phyloP scores from a whole-genome alignment of 352 stramenopile genomes.

The Pythium guiyangense region DNA sequence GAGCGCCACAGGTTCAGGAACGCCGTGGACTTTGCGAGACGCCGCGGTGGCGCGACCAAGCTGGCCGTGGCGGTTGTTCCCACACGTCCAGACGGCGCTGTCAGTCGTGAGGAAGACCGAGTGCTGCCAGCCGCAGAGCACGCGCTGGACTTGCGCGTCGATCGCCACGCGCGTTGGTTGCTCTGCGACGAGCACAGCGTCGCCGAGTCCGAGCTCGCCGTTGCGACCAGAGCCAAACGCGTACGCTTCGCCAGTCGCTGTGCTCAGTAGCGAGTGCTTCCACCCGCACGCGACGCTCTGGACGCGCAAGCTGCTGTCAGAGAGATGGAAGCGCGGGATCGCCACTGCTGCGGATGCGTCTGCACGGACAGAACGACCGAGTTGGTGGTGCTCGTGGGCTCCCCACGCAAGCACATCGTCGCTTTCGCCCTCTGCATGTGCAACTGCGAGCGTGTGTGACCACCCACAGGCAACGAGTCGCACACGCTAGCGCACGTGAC shows the following conservation, averaged over 20 bases:
- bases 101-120: conserved; percentile 43
- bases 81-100: conserved; percentile 49
- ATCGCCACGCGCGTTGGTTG: conserved; percentile 21
- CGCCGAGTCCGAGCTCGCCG: conserved; percentile 66
- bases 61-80: conserved; percentile 77
- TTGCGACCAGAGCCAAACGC: conserved; percentile 70
- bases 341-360: background rate
- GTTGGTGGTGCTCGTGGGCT: conserved; percentile 38
- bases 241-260: conserved; percentile 40
- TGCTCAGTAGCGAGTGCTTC: conserved; percentile 74
- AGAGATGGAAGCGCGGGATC: conserved; percentile 2
- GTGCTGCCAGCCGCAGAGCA: conserved; percentile 81
- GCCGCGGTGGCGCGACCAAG: conserved; percentile 27
- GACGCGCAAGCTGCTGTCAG: conserved; percentile 19
- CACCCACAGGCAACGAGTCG: conserved; percentile 64
- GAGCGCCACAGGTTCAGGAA: conserved; percentile 19
- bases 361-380: conserved; percentile 26
- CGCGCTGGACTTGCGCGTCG: conserved; percentile 5
- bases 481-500: conserved; percentile 16
- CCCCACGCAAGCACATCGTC: conserved; percentile 55
- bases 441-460: conserved; percentile 60
- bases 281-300: conserved; percentile 67
- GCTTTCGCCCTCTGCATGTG: background rate
- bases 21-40: conserved; percentile 15
- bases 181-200: conserved; percentile 13